Percentiles rank a stretch among this genome's conserved stretches.
Evolutionary conservation across 2,329 filamentous ascomycete species (phyloP).

Genomic region (Metarhizium rileyi): DNA sequence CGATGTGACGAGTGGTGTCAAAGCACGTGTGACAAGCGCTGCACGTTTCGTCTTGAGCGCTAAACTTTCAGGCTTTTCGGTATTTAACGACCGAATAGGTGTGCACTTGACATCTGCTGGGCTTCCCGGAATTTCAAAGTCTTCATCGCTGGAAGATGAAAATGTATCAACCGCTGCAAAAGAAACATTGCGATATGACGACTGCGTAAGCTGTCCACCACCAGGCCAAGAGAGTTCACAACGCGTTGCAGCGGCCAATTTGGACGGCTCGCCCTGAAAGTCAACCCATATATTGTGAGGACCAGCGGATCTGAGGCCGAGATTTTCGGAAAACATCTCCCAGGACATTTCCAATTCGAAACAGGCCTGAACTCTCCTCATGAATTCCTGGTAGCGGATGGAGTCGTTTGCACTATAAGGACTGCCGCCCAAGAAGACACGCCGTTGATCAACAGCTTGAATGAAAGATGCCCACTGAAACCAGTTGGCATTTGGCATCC

Average conservation of each 20-base stretch:
- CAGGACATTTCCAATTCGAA: conserved; percentile 36
- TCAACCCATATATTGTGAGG: conserved; percentile 24
- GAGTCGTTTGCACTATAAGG: conserved; percentile 5
- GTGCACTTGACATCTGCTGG: not conserved
- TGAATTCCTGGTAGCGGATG: conserved; percentile 14
- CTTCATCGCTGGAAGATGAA: conserved; percentile 11
- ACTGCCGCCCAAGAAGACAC: conserved; percentile 8
- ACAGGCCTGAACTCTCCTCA: conserved; percentile 27
- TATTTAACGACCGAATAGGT: not conserved
- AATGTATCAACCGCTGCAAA: not conserved
- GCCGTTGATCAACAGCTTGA: conserved; percentile 19
- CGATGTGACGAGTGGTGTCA: conserved; percentile 16
- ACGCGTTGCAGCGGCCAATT: not conserved
- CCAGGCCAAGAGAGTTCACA: conserved; percentile 14
- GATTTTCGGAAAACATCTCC: conserved; percentile 16
- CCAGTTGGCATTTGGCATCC: conserved; percentile 30
- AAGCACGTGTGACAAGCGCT: conserved; percentile 17
- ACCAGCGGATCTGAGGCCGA: conserved; percentile 14
- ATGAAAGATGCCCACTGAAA: conserved; percentile 23
- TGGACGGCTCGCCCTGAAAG: conserved; percentile 11
- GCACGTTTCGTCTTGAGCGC: conserved; percentile 18
- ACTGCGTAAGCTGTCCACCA: conserved; percentile 16
- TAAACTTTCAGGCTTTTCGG: not conserved
- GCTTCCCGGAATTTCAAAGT: not conserved
- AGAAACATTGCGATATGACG: not conserved